Evolutionary conservation across 768 basidiomycete genomes (phyloP), one percentile per base, ranked within the genome.

Genomic region (Artomyces pyxidatus): DNA sequence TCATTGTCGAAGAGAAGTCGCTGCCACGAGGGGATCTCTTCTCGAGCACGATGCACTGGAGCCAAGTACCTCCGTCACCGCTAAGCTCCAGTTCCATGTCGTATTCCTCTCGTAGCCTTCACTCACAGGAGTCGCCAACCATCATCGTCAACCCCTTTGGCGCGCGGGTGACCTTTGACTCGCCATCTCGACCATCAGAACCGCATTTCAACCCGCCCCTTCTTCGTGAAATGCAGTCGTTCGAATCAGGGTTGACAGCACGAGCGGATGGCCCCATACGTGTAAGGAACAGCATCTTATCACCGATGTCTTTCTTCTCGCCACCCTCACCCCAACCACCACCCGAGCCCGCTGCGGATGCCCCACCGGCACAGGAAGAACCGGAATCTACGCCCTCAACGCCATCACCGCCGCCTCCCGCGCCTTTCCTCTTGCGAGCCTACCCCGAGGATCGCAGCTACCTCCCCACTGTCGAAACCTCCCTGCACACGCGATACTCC

Each of bases 151-250:
- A 77, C 53, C 86, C 87, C 0, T 87, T 88, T 60, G 86, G 86
- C 14, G 61, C 67, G 4, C 77, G 78, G 7, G 73, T 88, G 26
- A 54, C 67, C 3, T 88, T 84, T 56, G 80, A 81, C 47, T 71
- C 78, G 0, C 84, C 83, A 3, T 62, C 71, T 0, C 69, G 74
- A 51, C 71, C 66, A 28, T 69, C 72, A 7, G 63, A 68, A 1
- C 45, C 69, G 1, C 64, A 77, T 37, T 56, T 62, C 27, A 29
- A 54, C 25, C 58, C 61, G 1, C 79, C 76, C 4, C 69, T 72
- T 37, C 62, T 92, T n/a, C 82, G 88, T 21, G 84, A 83, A 61
- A 86, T 90, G 83, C 87, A 90, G 56, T 88, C 85, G 0, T 92
- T 91, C 59, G 89, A 92, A 56, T 90, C 88, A 4, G 81, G 81